phyloP scores from a whole-genome alignment of 352 stramenopile genomes.

The Phytophthora meadii region DNA sequence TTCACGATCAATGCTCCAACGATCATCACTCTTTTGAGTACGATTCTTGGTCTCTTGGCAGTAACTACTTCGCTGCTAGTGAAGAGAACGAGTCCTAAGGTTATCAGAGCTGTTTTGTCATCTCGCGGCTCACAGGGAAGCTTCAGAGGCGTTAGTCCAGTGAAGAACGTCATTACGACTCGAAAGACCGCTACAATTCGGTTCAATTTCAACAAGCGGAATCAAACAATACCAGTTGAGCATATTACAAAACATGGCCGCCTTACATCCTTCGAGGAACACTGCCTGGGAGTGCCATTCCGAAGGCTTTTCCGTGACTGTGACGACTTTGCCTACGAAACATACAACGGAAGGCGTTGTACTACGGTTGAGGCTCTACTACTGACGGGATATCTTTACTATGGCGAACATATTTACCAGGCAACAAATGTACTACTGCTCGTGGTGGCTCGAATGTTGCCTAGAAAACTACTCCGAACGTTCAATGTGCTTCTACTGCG shows the following conservation, averaged over 20 bases:
- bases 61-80: slow-evolving; percentile 12
- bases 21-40: slow-evolving; percentile 16
- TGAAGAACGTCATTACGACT: not conserved
- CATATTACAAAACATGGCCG: not conserved
- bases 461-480: slow-evolving; percentile 27
- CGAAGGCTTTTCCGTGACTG: slow-evolving; percentile 31
- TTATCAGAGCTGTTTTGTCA: not conserved
- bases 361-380: slow-evolving; percentile 22
- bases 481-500: slow-evolving; percentile 36
- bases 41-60: slow-evolving; percentile 10
- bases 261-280: slow-evolving; percentile 31
- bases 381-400: slow-evolving; percentile 28
- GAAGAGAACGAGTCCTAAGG: slow-evolving; percentile 20
- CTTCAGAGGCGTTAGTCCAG: slow-evolving; percentile 2
- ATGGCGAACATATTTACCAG: slow-evolving; percentile 31
- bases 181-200: slow-evolving; percentile 4
- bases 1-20: slow-evolving; percentile 27
- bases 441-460: slow-evolving; percentile 24
- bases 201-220: slow-evolving; percentile 12
- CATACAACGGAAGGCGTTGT: slow-evolving; percentile 17
- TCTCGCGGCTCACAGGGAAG: slow-evolving; percentile 3
- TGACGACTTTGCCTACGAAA: slow-evolving; percentile 34
- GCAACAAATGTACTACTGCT: slow-evolving; percentile 18
- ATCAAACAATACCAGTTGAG: slow-evolving; percentile 1
- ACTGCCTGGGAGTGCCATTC: slow-evolving; percentile 29